Evolutionary conservation across 2,329 filamentous ascomycete genomes (phyloP), one percentile per base, ranked within the genome.

Genomic region (Aspergillus melleus): DNA sequence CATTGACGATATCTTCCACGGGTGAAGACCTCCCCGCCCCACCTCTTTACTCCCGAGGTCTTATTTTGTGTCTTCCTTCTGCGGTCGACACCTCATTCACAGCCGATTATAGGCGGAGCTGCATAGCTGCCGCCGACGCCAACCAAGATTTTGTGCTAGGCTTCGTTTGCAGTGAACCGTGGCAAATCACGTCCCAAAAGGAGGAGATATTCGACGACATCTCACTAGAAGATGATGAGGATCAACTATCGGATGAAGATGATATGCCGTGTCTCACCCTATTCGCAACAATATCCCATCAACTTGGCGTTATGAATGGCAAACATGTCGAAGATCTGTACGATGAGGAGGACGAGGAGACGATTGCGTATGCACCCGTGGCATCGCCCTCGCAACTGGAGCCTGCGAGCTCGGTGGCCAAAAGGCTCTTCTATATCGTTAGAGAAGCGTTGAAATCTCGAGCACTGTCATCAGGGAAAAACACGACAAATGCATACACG

Each of bases 61-160:
- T 79, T 29, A 66, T 74, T 30, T 66, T 78, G 12, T 75, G 70
- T 57, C 64, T 78, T 10, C 75, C 76, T n/a, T 68, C 69, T 29
- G 59, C 63, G 10, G 63, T 59, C 14, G 70, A 75, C 26, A 66
- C 68, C 4, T 66, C 70, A 9, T 75, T 75, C 52, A 74, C 70
- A 6, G 55, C 66, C 5, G 70, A 73, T 14, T 77, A 76, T 56
- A 69, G 74, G 56, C 63, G 69, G 53, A 72, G 69, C 53, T 74
- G 71, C 32, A 63, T 78, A 54, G 72, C 70, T n/a, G 72, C 74
- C 16, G 76, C 74, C 47, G 73, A 71, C 59, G 71, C 74, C 54
- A 75, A 79, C 57, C 70, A 70, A 46, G 76, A 79, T 58, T 79
- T 78, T 59, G 75, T 78, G 16, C 59, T 74, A 12, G 76, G 76